phyloP scores from a whole-genome alignment of 805 yeast genomes.

The Debaryomyces maramus region DNA sequence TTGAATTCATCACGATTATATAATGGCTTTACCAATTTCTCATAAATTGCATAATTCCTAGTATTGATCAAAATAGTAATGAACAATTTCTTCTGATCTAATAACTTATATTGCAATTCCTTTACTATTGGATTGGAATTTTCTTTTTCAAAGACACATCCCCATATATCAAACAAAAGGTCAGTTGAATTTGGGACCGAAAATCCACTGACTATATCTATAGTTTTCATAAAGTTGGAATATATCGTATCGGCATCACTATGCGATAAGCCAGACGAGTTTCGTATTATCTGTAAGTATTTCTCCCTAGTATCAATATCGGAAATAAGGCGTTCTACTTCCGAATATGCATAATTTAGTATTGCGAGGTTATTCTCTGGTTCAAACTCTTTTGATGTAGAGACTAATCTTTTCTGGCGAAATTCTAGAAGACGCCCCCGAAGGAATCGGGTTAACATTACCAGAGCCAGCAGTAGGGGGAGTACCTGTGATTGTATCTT shows the following conservation, averaged over 20 bases:
- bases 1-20: slow-evolving; percentile 3
- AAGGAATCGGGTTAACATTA: neutral
- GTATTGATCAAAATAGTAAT: slow-evolving; percentile 29
- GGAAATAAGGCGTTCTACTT: neutral
- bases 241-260: slow-evolving; percentile 14
- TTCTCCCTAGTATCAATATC: slow-evolving; percentile 4
- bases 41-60: slow-evolving; percentile 23
- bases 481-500: slow-evolving; percentile 7
- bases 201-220: slow-evolving; percentile 24
- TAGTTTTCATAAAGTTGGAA: slow-evolving; percentile 18
- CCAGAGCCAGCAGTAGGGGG: slow-evolving; percentile 1
- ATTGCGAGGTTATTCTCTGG: neutral
- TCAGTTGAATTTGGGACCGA: slow-evolving; percentile 14
- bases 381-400: neutral
- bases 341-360: neutral
- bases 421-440: neutral
- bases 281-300: slow-evolving; percentile 15
- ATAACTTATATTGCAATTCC: slow-evolving; percentile 17
- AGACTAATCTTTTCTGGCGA: neutral
- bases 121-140: slow-evolving; percentile 3
- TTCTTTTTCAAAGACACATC: slow-evolving; percentile 14
- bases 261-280: slow-evolving; percentile 1
- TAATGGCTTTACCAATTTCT: slow-evolving; percentile 18
- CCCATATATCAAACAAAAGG: slow-evolving; percentile 27
- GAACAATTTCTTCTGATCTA: slow-evolving; percentile 20